phyloP scores from a whole-genome alignment of 306 rosid species.

The Rosa rugosa region DNA sequence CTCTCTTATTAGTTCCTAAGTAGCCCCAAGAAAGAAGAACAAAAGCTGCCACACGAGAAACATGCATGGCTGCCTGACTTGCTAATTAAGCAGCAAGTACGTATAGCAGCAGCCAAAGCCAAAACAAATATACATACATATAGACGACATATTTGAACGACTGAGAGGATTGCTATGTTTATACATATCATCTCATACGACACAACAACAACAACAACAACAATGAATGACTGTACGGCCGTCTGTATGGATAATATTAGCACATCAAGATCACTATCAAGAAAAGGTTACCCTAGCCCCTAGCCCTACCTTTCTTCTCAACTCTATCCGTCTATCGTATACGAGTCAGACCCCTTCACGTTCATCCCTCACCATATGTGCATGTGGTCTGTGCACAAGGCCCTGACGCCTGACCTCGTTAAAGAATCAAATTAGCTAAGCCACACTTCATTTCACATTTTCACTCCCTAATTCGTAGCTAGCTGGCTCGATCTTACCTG shows the following conservation, averaged over 20 bases:
- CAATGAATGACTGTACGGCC: not conserved
- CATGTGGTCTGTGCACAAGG: not conserved
- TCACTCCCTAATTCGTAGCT: not conserved
- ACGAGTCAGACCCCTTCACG: not conserved
- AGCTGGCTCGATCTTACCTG: not conserved
- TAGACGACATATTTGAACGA: too few species aligned
- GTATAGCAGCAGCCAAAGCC: not conserved
- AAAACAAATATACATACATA: too few species aligned
- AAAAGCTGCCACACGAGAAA: not conserved
- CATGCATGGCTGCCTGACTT: not conserved
- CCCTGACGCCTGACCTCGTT: not conserved
- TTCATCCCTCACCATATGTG: not conserved
- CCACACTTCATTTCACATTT: not conserved
- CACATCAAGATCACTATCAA: slow-evolving; percentile 2
- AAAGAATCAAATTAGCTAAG: not conserved
- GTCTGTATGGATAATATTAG: not conserved
- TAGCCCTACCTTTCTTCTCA: not conserved
- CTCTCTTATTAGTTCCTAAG: not conserved
- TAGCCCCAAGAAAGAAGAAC: not conserved
- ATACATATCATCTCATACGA: not conserved
- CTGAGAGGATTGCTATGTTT: too few species aligned
- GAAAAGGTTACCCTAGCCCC: not conserved
- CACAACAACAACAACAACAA: not conserved
- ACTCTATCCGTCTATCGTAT: not conserved
- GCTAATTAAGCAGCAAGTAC: not conserved